These are phyloP conservation scores for Ustilago esculenta DNA, from an alignment of 1,284 basidiomycete genomes.

Conservation along the genomic window DNA sequence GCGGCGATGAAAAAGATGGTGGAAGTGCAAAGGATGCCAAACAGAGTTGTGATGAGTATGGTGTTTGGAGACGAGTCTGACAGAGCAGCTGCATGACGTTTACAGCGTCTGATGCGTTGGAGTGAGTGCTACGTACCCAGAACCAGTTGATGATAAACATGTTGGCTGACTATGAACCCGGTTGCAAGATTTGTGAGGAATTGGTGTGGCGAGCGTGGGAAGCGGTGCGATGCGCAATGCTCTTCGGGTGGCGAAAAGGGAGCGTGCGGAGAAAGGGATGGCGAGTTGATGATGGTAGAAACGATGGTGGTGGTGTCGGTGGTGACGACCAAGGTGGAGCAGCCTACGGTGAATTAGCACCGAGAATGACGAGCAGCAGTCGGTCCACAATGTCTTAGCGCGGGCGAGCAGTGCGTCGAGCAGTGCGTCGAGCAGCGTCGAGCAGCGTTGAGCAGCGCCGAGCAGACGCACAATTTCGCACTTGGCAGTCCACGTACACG, in stretches of 20 bases:
- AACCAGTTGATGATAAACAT: slow-evolving; percentile 68
- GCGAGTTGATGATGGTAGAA: slow-evolving; percentile 2
- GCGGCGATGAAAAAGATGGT: neutral
- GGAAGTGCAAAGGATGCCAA: neutral
- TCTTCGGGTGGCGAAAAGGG: neutral
- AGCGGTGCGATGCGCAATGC: neutral
- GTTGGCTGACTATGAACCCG: slow-evolving; percentile 8
- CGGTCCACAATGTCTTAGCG: too few relatives aligned
- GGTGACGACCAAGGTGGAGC: slow-evolving; percentile 9
- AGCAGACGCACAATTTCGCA: slow-evolving; percentile 12
- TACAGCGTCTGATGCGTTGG: too few relatives aligned
- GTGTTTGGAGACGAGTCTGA: too few relatives aligned
- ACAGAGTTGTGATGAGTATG: slow-evolving; percentile 5
- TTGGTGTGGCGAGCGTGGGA: neutral
- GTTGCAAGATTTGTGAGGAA: neutral
- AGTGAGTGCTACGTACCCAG: slow-evolving; percentile 57
- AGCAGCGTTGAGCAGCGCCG: too few relatives aligned
- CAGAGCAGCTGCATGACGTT: too few relatives aligned
- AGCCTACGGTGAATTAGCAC: too few relatives aligned
- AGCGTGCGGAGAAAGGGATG: neutral
- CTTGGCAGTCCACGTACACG: too few relatives aligned
- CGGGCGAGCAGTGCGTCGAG: too few relatives aligned
- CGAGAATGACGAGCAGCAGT: too few relatives aligned
- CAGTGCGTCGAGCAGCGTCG: too few relatives aligned
- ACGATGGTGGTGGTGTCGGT: neutral